Conservation (phyloP, 2,329 filamentous ascomycete species). For the Trichoderma breve region DNA sequence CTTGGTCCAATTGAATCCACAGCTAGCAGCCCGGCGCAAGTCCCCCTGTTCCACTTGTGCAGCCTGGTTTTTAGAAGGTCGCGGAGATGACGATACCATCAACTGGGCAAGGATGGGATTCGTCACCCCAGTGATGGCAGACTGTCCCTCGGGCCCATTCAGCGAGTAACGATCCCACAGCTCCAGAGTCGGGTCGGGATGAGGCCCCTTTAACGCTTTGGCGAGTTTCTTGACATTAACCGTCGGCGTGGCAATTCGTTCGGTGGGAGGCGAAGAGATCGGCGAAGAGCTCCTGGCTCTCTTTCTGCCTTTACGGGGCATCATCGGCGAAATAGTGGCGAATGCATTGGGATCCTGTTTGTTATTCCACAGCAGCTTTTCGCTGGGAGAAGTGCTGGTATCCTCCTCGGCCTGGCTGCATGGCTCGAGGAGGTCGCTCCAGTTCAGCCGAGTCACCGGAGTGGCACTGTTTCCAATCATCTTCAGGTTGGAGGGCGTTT, state of each 20-base stretch:
- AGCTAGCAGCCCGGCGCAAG: conserved; percentile 65
- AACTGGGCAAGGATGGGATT: conserved; percentile 63
- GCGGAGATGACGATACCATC: conserved; percentile 69
- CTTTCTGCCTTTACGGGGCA: conserved; percentile 57
- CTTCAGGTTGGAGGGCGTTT: conserved; percentile 21
- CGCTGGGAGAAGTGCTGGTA: conserved; percentile 55
- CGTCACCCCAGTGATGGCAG: conserved; percentile 43
- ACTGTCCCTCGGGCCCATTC: conserved; percentile 41
- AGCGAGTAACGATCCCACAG: conserved; percentile 74
- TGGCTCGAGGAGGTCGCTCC: conserved; percentile 57
- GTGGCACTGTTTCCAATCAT: conserved; percentile 37
- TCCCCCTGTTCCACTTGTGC: conserved; percentile 42
- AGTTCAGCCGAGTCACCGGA: conserved; percentile 52
- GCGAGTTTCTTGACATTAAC: conserved; percentile 60
- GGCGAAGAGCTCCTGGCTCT: conserved; percentile 74
- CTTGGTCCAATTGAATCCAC: conserved; percentile 70
- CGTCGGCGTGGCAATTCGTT: conserved; percentile 43
- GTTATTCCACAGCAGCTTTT: conserved; percentile 61
- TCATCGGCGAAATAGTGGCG: conserved; percentile 47
- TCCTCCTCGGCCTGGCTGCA: conserved; percentile 44
- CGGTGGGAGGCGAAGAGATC: conserved; percentile 60
- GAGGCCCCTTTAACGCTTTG: conserved; percentile 61
- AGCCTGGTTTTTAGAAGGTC: conserved; percentile 47
- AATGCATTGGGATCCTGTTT: conserved; percentile 42
- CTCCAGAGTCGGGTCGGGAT: conserved; percentile 70